These are phyloP conservation scores for Hymenoscyphus repandus DNA, from an alignment of 2,329 filamentous ascomycete genomes.

Conservation along the genomic window DNA sequence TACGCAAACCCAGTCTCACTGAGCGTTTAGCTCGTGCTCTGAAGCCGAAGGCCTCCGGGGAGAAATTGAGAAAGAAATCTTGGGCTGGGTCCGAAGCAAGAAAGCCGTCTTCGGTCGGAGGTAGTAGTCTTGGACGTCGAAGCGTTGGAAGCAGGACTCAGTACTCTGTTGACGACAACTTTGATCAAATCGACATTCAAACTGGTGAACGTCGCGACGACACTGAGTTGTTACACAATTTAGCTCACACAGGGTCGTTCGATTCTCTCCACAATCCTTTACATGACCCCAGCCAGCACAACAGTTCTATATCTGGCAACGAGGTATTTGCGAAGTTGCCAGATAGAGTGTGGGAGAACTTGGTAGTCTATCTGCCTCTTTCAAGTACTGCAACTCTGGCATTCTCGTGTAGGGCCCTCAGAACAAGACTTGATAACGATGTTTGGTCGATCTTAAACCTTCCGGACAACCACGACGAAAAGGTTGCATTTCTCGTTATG, in stretches of 20 bases:
- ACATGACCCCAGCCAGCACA: not conserved
- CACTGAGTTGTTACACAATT: conserved; percentile 28
- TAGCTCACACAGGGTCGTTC: conserved; percentile 27
- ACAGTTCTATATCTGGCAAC: conserved; percentile 32
- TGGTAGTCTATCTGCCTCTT: conserved; percentile 38
- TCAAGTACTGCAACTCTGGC: conserved; percentile 45
- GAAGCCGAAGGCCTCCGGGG: not conserved
- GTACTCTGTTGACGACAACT: not conserved
- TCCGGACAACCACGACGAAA: conserved; percentile 40
- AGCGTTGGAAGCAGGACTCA: not conserved
- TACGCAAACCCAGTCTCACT: not conserved
- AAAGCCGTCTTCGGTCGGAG: not conserved
- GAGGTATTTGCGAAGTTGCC: conserved; percentile 40
- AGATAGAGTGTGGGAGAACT: conserved; percentile 39
- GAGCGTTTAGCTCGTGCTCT: not conserved
- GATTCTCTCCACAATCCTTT: conserved; percentile 17
- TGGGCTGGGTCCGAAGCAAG: not conserved
- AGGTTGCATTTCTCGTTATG: conserved; percentile 44
- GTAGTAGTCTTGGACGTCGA: not conserved
- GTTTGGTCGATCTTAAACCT: conserved; percentile 36
- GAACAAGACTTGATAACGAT: conserved; percentile 36
- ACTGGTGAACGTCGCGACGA: conserved; percentile 30
- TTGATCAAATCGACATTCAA: conserved; percentile 20
- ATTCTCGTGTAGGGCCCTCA: conserved; percentile 42
- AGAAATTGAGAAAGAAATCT: not conserved